phyloP scores from a whole-genome alignment of 441 rosid species.

The Adansonia gregorii region DNA sequence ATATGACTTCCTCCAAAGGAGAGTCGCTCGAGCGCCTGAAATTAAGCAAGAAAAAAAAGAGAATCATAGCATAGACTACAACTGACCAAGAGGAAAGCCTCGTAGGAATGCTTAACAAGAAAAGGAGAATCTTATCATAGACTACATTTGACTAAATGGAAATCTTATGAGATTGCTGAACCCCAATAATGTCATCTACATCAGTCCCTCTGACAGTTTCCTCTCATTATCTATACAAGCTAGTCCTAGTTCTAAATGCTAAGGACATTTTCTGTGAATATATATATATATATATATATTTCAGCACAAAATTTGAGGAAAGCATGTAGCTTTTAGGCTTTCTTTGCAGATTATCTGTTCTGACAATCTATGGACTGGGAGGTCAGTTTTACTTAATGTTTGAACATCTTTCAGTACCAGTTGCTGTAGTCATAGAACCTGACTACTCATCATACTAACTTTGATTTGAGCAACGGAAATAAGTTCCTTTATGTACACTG shows the following conservation, averaged over 20 bases:
- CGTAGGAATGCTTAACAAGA: not conserved
- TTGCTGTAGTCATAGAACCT: conserved; percentile 5
- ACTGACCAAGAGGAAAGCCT: not conserved
- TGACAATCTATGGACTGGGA: not conserved
- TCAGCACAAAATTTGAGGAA: not conserved
- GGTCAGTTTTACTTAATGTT: not conserved
- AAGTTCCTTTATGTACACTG: not conserved
- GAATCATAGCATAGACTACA: conserved; percentile 4
- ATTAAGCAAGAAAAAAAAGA: conserved; percentile 4
- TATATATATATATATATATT: not conserved
- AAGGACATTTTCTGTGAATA: conserved; percentile 1
- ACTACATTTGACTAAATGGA: not conserved
- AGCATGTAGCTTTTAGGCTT: not conserved
- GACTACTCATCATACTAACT: not conserved
- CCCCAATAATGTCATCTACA: not conserved
- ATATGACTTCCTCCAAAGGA: conserved; percentile 79
- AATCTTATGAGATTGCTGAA: conserved; percentile 12
- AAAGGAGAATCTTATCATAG: not conserved
- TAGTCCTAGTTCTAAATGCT: not conserved
- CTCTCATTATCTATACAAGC: not conserved
- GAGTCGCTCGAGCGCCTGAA: conserved; percentile 84
- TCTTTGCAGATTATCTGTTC: not conserved
- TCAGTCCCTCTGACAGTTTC: not conserved
- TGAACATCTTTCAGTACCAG: not conserved
- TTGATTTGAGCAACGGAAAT: not conserved